A percentile compares a stretch with the other conserved stretches of the same genome.
Conservation (phyloP, 2,329 filamentous ascomycete species). For the Exophiala xenobiotica region DNA sequence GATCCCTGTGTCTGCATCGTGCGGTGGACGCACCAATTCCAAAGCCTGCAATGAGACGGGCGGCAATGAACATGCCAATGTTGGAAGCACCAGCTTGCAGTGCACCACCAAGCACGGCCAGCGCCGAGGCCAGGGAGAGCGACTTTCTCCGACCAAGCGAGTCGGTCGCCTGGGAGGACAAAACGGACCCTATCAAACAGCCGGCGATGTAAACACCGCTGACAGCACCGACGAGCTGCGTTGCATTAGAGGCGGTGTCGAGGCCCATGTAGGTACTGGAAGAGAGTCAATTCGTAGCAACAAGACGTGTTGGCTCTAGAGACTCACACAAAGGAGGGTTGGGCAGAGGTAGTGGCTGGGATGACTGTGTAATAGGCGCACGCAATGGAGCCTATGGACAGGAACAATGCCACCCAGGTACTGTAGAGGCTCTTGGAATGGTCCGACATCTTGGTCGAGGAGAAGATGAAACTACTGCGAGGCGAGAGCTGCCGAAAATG, state of each 20-base stretch:
- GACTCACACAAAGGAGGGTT: conserved; percentile 44
- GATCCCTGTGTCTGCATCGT: neutral
- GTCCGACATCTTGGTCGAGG: conserved; percentile 4
- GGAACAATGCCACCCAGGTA: conserved; percentile 14
- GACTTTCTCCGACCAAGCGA: conserved; percentile 39
- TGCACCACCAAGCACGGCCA: conserved; percentile 37
- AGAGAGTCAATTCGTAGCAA: conserved; percentile 2
- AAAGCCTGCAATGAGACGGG: conserved; percentile 42
- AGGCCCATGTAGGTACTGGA: conserved; percentile 11
- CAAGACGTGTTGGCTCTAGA: neutral
- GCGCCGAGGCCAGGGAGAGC: conserved; percentile 36
- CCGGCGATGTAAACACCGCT: conserved; percentile 22
- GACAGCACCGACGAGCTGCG: conserved; percentile 8
- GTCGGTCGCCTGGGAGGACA: conserved; percentile 4
- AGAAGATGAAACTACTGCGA: neutral
- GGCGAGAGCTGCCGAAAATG: too few species aligned
- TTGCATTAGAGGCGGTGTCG: conserved; percentile 9
- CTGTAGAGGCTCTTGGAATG: conserved; percentile 10
- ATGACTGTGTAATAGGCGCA: conserved; percentile 17
- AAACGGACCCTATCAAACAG: conserved; percentile 8
- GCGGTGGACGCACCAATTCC: conserved; percentile 30
- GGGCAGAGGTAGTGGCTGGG: conserved; percentile 31
- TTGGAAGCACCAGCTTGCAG: conserved; percentile 36
- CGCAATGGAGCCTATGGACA: conserved; percentile 15
- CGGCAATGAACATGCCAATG: conserved; percentile 33